Evolutionary conservation across 1,284 basidiomycete genomes (phyloP).

Genomic region (Microbotryum intermedium): DNA sequence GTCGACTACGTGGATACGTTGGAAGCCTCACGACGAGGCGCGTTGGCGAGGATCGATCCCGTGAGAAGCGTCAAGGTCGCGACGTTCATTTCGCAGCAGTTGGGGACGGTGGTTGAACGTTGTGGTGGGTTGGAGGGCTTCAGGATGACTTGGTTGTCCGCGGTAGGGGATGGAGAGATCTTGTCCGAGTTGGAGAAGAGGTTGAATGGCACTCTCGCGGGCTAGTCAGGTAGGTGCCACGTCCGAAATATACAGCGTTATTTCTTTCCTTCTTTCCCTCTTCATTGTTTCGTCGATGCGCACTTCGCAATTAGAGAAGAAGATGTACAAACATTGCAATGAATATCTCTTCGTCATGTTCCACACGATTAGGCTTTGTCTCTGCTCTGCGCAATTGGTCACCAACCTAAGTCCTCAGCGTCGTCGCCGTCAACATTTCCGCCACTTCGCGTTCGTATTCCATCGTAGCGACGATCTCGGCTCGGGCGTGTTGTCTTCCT

Average conservation of each 20-base stretch:
- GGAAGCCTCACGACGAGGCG: constrained; percentile 18
- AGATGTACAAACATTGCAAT: not conserved
- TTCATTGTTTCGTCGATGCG: not conserved
- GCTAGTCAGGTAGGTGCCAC: not conserved
- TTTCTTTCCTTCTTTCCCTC: not conserved
- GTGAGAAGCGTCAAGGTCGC: constrained; percentile 23
- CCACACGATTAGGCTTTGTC: too few relatives aligned
- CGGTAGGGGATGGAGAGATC: constrained; percentile 22
- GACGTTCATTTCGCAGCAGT: constrained; percentile 16
- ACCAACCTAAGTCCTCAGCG: not conserved
- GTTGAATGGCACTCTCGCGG: constrained; percentile 14
- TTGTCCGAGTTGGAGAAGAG: constrained; percentile 26
- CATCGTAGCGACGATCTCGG: constrained; percentile 17
- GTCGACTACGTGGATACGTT: constrained; percentile 25
- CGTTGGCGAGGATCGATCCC: constrained; percentile 24
- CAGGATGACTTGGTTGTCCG: constrained; percentile 12
- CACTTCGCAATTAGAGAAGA: too few relatives aligned
- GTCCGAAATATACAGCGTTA: not conserved
- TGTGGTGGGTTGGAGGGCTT: constrained; percentile 28
- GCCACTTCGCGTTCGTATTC: constrained; percentile 9
- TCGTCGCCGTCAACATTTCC: not conserved
- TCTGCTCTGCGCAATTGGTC: too few relatives aligned
- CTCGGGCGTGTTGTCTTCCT: not conserved
- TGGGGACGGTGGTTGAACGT: constrained; percentile 19
- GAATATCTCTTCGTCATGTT: too few relatives aligned